Base-by-base conservation (phyloP, 2,329 filamentous ascomycete genomes). In the Nannizziopsis barbatae region DNA sequence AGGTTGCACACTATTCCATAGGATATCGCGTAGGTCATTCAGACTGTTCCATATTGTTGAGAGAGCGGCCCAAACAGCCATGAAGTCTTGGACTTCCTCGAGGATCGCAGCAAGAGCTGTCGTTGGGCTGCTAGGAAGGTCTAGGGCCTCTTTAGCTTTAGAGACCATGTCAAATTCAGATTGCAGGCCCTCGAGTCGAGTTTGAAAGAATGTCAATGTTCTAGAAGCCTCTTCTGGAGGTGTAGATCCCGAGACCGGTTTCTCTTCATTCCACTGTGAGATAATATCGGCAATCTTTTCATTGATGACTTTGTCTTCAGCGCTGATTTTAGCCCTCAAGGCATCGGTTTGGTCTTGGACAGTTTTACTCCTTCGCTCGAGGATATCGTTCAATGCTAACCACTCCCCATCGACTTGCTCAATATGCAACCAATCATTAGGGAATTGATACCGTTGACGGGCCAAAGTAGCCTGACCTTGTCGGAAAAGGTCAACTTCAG, bases 81-180 rank as follows among this genome's bases (percentile, higher is more conserved):
- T 94, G 71, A 98, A 98, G 66, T 99, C 92, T 53, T 94, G 87
- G 2, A 99, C 88, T 68, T 99, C 92, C 63, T 96, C 90, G 12
- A 96, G 74, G 7, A 95, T 84, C 20, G 83, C 78, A n/a, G 79
- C 75, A 17, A 99, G 78, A n/a, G 83, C 81, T 45, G 84, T 85
- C 57, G 95, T 86, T 0, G 83, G 73, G 47, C 80, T 84, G 2
- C 84, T 77, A 2, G 90, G 85, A 37, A 99, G 76, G 62, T 95
- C 88, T 37, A 99, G 80, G 3, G 92, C 92, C 65, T 99, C 92
- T 67, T 96, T 98, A 2, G 93, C 93, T 65, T 88, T 95, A 5
- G 86, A 83, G 11, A 99, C 88, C 80, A 95, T 95, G 51, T 92
- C 83, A 20, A 84, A 85, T 62, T 98, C 89, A 37, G 83, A 82